Base-by-base conservation (phyloP, 1,284 basidiomycete genomes). In the Sporisorium reilianum region DNA sequence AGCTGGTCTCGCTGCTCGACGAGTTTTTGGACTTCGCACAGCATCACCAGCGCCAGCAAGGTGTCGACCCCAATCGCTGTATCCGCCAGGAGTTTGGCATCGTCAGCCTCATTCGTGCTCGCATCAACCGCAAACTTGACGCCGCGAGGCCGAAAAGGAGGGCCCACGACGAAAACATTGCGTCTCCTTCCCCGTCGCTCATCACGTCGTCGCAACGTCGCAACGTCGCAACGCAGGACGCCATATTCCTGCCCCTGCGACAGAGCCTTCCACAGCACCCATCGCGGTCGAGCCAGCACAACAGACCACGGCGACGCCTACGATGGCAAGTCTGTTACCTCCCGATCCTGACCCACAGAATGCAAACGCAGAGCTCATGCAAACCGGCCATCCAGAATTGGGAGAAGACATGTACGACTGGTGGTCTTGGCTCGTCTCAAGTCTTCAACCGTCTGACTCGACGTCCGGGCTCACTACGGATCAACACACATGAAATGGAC, bases 401-500 rank as follows among this genome's bases (percentile, higher is more conserved):
- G 58, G 58, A 22, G 54, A 60, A 11, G 64, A 67, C 23, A 44
- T 55, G 28, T 52, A 66, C 64, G 64, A 66, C n/a, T 67, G 64
- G 64, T 67, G 64, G 64, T 48, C 58, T 5, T 67, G 64, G 58
- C 58, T 67, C 23, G 58, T 67, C 40, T 56, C 58, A 0, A 67
- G 58, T n/a, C 54, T 67, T n/a, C 42, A 14, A 41, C 58, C 54
- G 1, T 38, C 49, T 16, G 56, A 65, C n/a, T 45, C 53, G 25
- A 22, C 30, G 5, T 25, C 51, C 3, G 12, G 51, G 50, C n/a
- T 18, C 36, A 34, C 20, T 14, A 30, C 22, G 18, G 50, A 32
- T 28, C 25, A 22, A 12, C n/a, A 54, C 25, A 48, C 38, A 42
- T 44, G n/a, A 20, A 42, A 41, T 41, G n/a, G n/a, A n/a, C n/a